Evolutionary conservation across 2,329 filamentous ascomycete genomes (phyloP), one percentile per base, ranked within the genome.

Genomic region (Mollisia scopiformis): DNA sequence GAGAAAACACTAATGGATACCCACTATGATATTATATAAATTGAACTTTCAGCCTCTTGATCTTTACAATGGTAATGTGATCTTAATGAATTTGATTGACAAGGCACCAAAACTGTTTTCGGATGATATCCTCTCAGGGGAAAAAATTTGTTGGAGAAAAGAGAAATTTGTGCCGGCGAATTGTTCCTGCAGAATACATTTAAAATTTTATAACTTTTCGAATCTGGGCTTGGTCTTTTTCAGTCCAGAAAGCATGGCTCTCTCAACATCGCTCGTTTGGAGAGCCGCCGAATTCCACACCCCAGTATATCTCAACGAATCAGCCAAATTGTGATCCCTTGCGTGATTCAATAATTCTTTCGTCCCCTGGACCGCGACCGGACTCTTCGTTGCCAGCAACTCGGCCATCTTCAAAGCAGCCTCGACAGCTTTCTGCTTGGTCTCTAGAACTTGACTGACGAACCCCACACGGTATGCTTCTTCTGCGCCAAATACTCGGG

Each of bases 241-340:
- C 65, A 97, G 74, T 8, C 90, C 90, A 39, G 90, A 91, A 73
- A 90, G 72, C 73, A 97, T 80, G 0, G 93, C 92, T 61, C 83
- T 79, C 71, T 85, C 78, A 46, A 97, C 83, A 79, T 98, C 94
- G 55, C 81, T 79, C 6, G 91, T 90, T 79, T 97, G 93, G 69
- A 97, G 73, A 71, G 91, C 90, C 2, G 87, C 90, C 68, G 87
- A 84, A 73, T 98, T 98, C 94, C 93, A 97, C 1, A 95, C 83
- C 11, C 86, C 83, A 3, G 93, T 96, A 75, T 97, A 97, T 60
- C 86, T 85, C 74, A 98, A 77, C 50, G 88, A 92, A 68, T 96
- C 92, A 49, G 84, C 85, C 28, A 96, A 86, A 2, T 83, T 81
- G 74, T 93, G 86, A 75, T 96, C 93, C 69, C 91, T 83, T 33